Percentiles rank a stretch among this genome's conserved stretches.
Evolutionary conservation across 2,329 filamentous ascomycete genomes (phyloP).

Genomic region (Paecilomyces variotii): DNA sequence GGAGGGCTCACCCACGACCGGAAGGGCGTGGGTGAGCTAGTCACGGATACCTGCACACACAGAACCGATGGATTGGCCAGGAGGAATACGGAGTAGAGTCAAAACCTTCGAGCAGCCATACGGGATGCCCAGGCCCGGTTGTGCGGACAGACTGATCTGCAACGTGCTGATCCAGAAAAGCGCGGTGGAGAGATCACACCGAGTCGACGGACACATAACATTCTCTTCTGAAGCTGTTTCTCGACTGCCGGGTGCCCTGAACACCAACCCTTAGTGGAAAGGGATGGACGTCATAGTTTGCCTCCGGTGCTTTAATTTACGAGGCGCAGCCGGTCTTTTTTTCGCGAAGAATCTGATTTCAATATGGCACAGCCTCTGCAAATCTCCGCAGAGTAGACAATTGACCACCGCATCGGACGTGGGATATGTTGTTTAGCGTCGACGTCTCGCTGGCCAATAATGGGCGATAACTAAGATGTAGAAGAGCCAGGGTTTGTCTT

Average conservation of each 20-base stretch:
- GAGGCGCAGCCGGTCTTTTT: background rate
- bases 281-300: background rate
- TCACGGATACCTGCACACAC: background rate
- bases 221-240: background rate
- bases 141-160: background rate
- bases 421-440: background rate
- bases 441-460: background rate
- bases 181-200: background rate
- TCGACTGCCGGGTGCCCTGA: background rate
- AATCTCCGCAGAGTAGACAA: background rate
- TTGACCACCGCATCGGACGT: background rate
- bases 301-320: background rate
- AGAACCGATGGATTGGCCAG: background rate
- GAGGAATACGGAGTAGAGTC: background rate
- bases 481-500: background rate
- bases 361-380: background rate
- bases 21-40: no score
- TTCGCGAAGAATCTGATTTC: background rate
- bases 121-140: background rate
- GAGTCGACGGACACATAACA: background rate
- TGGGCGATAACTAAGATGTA: background rate
- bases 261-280: background rate
- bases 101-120: background rate
- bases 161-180: background rate
- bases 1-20: no score